Base-by-base conservation (phyloP, 1,284 basidiomycete species). In the Cutaneotrichosporon cutaneum region DNA sequence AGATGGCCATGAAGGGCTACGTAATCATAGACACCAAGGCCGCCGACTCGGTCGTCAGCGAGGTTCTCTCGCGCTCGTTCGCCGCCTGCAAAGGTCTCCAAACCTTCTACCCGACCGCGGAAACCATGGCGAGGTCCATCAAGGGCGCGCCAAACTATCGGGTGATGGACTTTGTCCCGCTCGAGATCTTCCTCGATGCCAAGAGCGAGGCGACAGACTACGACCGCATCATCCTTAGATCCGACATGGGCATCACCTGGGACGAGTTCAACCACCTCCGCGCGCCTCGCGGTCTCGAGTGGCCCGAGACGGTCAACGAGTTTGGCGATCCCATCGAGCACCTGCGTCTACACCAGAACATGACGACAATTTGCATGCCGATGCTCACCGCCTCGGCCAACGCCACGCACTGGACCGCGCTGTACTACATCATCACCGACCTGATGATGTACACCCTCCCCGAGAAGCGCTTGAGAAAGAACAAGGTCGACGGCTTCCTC, bases 201-300 rank as follows among this genome's bases (percentile, higher is more conserved):
- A 85, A 88, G 52, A 90, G 90, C 74, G 90, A 94, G 77, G 89
- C 87, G 62, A 83, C 83, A 58, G 86, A 88, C 58, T 94, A 94
- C 75, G 91, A 95, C 71, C 88, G 94, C 1, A 84, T 99, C 48
- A 89, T 97, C 2, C 90, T 91, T 9, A 90, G 92, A 75, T 93
- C 94, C 0, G 88, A 92, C 67, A 91, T 91, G 4, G 87, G 84
- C 2, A 85, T 96, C 68, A 87, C 89, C 58, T 92, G 94, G 74
- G 95, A 99, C 83, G 93, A 92, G 76, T 97, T 97, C 82, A 98
- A 99, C 77, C 87, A 89, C 52, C 84, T 95, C 13, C 87, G 93
- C 30, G 81, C 96, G 55, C 87, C 89, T 47, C 91, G 88, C 71
- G 87, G 44, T 83, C 85, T 57, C 78, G 83, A 63, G 64, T 80